Conservation (phyloP, 768 basidiomycete genomes). For the Vararia minispora region DNA sequence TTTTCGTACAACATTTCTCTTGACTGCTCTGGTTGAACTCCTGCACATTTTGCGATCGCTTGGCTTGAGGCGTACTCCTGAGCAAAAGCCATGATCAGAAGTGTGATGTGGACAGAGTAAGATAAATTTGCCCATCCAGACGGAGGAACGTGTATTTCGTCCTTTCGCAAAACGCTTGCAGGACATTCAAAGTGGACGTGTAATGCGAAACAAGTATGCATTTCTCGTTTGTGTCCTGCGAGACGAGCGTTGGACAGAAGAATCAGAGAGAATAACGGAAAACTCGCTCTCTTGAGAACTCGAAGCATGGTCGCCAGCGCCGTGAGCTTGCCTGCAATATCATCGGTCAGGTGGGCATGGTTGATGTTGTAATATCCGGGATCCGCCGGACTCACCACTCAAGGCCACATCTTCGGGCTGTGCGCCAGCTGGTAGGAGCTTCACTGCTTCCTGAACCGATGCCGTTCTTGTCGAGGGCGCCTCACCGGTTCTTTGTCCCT, state of each 20-base stretch:
- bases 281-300: slow-evolving; percentile 42
- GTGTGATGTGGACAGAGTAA: too few relatives aligned
- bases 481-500: slow-evolving; percentile 28
- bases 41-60: slow-evolving; percentile 82
- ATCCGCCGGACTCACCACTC: slow-evolving; percentile 62
- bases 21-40: slow-evolving; percentile 75
- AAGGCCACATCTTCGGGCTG: slow-evolving; percentile 61
- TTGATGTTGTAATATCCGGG: background rate
- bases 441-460: slow-evolving; percentile 48
- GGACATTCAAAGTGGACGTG: slow-evolving; percentile 85
- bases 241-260: slow-evolving; percentile 1
- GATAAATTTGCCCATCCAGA: slow-evolving; percentile 79
- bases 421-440: slow-evolving; percentile 46
- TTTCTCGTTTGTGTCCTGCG: slow-evolving; percentile 79
- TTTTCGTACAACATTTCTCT: slow-evolving; percentile 52
- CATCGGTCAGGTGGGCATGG: slow-evolving; percentile 7
- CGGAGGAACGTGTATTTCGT: slow-evolving; percentile 70
- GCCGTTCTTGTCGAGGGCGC: slow-evolving; percentile 31
- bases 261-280: background rate
- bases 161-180: slow-evolving; percentile 77
- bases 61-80: slow-evolving; percentile 66
- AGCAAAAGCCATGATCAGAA: too few relatives aligned
- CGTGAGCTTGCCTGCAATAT: slow-evolving; percentile 55
- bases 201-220: slow-evolving; percentile 95
- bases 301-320: slow-evolving; percentile 56